phyloP scores from a whole-genome alignment of 1,284 basidiomycete species.

The Boletellus sp. region DNA sequence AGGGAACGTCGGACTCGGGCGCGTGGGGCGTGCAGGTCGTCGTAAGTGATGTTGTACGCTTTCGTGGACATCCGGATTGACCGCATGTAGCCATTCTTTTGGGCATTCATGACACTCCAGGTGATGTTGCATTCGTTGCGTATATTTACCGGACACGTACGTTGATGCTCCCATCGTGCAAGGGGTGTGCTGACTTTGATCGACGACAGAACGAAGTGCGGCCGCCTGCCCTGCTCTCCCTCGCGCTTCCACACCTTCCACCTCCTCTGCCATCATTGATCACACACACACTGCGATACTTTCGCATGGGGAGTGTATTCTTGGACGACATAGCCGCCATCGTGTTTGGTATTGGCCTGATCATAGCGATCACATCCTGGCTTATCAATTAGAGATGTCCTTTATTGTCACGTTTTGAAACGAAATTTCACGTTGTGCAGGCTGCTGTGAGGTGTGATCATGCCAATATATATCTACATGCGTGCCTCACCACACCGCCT shows the following conservation, averaged over 20 bases:
- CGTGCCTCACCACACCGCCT: not conserved
- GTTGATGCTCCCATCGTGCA: slow-evolving; percentile 27
- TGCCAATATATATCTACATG: too few relatives aligned
- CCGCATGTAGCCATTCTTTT: slow-evolving; percentile 64
- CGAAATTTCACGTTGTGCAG: not conserved
- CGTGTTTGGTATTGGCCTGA: slow-evolving; percentile 62
- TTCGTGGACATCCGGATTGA: not conserved
- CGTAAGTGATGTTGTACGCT: slow-evolving; percentile 36
- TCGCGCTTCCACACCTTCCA: slow-evolving; percentile 64
- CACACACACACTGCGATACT: slow-evolving; percentile 58
- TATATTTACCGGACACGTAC: slow-evolving; percentile 64
- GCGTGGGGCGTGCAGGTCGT: slow-evolving; percentile 51
- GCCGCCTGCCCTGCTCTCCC: slow-evolving; percentile 54
- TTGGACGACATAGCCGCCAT: slow-evolving; percentile 66
- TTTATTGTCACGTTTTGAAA: not conserved
- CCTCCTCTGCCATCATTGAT: slow-evolving; percentile 59
- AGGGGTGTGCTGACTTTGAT: slow-evolving; percentile 2
- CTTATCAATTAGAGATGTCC: slow-evolving; percentile 25
- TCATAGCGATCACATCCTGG: slow-evolving; percentile 56
- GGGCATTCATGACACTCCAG: slow-evolving; percentile 70
- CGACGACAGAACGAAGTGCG: slow-evolving; percentile 50
- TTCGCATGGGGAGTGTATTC: slow-evolving; percentile 60
- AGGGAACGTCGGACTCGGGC: slow-evolving; percentile 23
- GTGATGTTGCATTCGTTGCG: slow-evolving; percentile 65
- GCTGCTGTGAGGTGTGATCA: not conserved